A percentile compares a stretch with the other conserved stretches of the same genome.
Conservation (phyloP, 2,329 filamentous ascomycete species). For the Immersiporthe knoxdaviesiana region DNA sequence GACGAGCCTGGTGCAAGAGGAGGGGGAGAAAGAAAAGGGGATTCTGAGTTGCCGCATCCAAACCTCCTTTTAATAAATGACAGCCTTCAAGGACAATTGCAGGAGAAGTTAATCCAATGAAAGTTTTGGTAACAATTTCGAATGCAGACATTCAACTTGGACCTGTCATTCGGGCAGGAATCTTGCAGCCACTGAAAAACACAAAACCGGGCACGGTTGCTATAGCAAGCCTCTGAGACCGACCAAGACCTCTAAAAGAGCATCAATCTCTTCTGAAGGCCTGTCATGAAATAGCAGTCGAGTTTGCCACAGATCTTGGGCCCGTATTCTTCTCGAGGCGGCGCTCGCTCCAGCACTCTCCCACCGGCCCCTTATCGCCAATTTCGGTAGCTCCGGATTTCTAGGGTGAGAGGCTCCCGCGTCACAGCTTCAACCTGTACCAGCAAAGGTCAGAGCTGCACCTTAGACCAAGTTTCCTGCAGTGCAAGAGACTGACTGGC, state of each 20-base stretch:
- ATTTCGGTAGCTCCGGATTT: slow-evolving; percentile 17
- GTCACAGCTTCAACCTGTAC: background rate
- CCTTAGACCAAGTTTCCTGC: background rate
- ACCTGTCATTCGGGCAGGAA: background rate
- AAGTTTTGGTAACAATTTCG: background rate
- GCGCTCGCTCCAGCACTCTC: background rate
- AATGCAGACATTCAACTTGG: background rate
- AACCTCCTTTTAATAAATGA: background rate
- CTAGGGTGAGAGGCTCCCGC: slow-evolving; percentile 17
- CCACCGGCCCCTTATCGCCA: background rate
- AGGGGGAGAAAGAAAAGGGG: background rate
- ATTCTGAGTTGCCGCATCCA: background rate
- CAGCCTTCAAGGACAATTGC: background rate
- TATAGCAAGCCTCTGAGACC: background rate
- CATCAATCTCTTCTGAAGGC: background rate
- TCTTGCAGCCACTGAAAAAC: background rate
- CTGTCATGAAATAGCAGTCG: background rate
- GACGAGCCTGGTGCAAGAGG: background rate
- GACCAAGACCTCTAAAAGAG: background rate
- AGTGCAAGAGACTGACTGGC: background rate
- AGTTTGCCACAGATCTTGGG: background rate
- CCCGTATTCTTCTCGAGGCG: background rate
- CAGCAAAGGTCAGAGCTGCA: background rate
- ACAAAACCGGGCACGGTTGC: background rate
- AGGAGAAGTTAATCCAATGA: background rate